Percentiles rank a stretch among this genome's conserved stretches.
phyloP scores from a whole-genome alignment of 1,284 basidiomycete genomes.

The Coniferiporia weirii region DNA sequence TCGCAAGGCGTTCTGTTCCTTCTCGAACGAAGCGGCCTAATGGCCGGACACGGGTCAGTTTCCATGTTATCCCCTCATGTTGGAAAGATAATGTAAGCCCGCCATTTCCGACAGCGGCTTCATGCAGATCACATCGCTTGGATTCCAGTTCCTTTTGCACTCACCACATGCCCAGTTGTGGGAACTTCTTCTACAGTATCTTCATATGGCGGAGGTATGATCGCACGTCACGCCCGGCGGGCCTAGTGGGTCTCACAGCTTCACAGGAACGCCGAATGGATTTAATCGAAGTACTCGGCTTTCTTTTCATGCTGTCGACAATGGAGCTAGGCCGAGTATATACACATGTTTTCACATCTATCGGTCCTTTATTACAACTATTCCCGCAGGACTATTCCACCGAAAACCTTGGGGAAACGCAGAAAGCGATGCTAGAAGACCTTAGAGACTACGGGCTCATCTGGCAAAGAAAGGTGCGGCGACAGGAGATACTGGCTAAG shows the following conservation, averaged over 20 bases:
- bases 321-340: conserved; percentile 85
- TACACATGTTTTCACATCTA: conserved; percentile 16
- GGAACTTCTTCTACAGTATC: conserved; percentile 90
- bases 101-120: conserved; percentile 38
- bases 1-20: conserved; percentile 81
- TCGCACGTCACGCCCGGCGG: conserved; percentile 11
- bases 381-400: conserved; percentile 82
- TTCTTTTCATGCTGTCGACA: conserved; percentile 93
- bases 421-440: conserved; percentile 86
- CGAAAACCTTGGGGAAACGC: conserved; percentile 73
- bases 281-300: conserved; percentile 88
- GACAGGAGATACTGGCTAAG: conserved; percentile 21
- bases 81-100: conserved; percentile 15
- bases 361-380: conserved; percentile 10
- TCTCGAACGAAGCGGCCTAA: conserved; percentile 81
- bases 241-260: conserved; percentile 9
- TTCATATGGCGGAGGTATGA: conserved; percentile 73
- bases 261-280: conserved; percentile 79
- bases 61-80: conserved; percentile 23
- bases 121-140: conserved; percentile 87
- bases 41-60: conserved; percentile 54
- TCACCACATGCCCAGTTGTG: conserved; percentile 98
- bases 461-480: conserved; percentile 65
- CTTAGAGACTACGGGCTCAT: conserved; percentile 93
- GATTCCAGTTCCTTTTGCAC: conserved; percentile 96